Conservation (phyloP, 2,329 filamentous ascomycete species). For the Colletotrichum sp. region DNA sequence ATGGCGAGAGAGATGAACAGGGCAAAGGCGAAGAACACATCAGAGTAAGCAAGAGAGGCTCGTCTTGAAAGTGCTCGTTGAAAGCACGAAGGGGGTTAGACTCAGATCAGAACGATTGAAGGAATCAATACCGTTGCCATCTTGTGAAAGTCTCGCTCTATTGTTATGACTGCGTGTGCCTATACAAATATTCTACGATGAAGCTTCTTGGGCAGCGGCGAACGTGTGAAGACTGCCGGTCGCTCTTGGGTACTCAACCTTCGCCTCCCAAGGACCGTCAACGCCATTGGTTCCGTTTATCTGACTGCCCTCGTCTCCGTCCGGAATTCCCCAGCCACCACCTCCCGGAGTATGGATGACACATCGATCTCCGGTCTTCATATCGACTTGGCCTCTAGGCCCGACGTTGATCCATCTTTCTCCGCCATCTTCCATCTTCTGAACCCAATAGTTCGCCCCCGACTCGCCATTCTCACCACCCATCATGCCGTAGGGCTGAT, state of each 20-base stretch:
- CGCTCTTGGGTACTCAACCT: neutral
- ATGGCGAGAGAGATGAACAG: neutral
- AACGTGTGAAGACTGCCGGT: neutral
- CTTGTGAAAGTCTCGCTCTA: rapidly evolving
- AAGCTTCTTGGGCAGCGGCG: neutral
- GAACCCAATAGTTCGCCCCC: conserved; percentile 74
- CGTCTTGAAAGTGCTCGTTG: neutral
- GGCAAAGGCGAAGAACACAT: neutral
- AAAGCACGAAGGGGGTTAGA: no score
- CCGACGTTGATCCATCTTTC: conserved; percentile 56
- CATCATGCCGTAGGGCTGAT: conserved; percentile 73
- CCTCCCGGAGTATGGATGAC: conserved; percentile 67
- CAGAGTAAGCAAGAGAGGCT: neutral
- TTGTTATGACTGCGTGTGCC: rapidly evolving
- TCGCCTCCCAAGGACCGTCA: neutral
- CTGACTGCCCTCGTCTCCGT: neutral
- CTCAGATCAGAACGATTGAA: neutral
- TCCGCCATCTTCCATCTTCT: conserved; percentile 19
- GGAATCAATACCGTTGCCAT: neutral
- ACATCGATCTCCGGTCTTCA: conserved; percentile 64
- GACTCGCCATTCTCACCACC: conserved; percentile 71
- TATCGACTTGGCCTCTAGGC: conserved; percentile 62
- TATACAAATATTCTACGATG: neutral
- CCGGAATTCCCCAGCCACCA: conserved; percentile 58
- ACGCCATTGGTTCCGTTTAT: neutral